Evolutionary conservation across 129 eudicot species (phyloP), one percentile per base, ranked within the genome.

Genomic region (Flaveria linearis): DNA sequence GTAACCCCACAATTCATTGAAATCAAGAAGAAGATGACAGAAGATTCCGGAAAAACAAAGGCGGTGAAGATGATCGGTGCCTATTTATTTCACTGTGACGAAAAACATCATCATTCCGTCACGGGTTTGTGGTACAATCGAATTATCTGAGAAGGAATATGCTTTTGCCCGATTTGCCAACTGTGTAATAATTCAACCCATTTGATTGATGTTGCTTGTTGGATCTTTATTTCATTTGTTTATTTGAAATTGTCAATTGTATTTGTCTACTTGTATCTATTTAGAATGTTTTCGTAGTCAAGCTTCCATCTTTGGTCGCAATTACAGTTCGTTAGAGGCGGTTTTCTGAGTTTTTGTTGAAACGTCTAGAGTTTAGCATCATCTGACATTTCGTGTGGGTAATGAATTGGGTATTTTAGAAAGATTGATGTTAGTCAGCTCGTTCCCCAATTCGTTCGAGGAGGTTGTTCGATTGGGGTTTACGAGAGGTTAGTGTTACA

Each of bases 111-210:
- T 80, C 72, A 79, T 52, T 64, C 75, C 55, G 25, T 73, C 53
- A 57, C 72, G 28, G 64, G 26, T 63, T 63, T 74, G 71, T 68
- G 83, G 85, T 78, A 84, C 87, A 86, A 79, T 86, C 87, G 82
- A 80, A 86, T 84, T 76, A 69, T 86, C 60, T 67, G 41, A 76
- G 76, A 78, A 46, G 57, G 91, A 80, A 84, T 86, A 84, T 86
- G 80, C 88, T 68, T 81, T 83, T 78, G 71, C 58, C 63, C 72
- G 50, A 76, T 69, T 70, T 51, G 72, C 82, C 83, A 78, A 78
- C 83, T 79, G 81, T 76, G 79, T 57, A 57, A 77, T 71, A 36
- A 78, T 77, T 83, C 82, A 49, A 68, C 62, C 77, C 68, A 70
- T 69, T 26, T 69, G 64, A 39, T 66, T 41, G 28, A 71, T 63